phyloP scores from a whole-genome alignment of 1,284 basidiomycete species.

The Cryptococcus sp. region DNA sequence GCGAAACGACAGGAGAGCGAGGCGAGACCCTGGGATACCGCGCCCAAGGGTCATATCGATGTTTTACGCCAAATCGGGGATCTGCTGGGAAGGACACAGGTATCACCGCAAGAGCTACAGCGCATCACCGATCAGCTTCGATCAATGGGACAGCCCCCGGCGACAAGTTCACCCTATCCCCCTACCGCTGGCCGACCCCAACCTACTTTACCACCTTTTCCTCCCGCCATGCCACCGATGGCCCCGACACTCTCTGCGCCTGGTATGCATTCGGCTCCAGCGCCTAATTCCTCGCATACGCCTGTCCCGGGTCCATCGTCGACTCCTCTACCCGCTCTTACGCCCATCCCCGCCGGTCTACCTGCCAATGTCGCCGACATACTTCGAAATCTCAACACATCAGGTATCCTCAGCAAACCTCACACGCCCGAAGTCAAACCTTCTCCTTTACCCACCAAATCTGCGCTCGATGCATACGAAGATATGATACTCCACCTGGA shows the following conservation, averaged over 20 bases:
- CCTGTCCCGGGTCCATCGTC: constrained; percentile 16
- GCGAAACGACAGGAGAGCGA: constrained; percentile 38
- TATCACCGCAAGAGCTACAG: constrained; percentile 33
- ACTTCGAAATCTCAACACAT: constrained; percentile 34
- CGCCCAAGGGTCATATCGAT: constrained; percentile 26
- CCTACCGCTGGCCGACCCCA: neutral
- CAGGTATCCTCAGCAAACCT: constrained; percentile 49
- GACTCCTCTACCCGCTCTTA: constrained; percentile 23
- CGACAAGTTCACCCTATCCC: constrained; percentile 8
- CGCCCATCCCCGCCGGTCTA: constrained; percentile 12
- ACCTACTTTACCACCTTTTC: neutral
- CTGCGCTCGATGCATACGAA: constrained; percentile 61
- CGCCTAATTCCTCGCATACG: neutral
- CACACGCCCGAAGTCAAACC: constrained; percentile 46
- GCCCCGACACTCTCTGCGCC: neutral
- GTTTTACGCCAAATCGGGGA: constrained; percentile 36
- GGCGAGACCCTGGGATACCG: constrained; percentile 26
- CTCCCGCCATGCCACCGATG: constrained; percentile 7
- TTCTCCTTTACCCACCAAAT: constrained; percentile 17
- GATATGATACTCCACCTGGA: constrained; percentile 63
- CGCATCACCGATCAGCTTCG: constrained; percentile 39
- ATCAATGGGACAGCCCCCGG: constrained; percentile 40
- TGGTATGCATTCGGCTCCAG: neutral
- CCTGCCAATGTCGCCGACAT: constrained; percentile 38
- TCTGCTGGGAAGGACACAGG: constrained; percentile 27